Percentiles rank a stretch among this genome's conserved stretches.
These are phyloP conservation scores for Candida glucosophila DNA, from an alignment of 1,139 yeast species.

Conservation along the genomic window DNA sequence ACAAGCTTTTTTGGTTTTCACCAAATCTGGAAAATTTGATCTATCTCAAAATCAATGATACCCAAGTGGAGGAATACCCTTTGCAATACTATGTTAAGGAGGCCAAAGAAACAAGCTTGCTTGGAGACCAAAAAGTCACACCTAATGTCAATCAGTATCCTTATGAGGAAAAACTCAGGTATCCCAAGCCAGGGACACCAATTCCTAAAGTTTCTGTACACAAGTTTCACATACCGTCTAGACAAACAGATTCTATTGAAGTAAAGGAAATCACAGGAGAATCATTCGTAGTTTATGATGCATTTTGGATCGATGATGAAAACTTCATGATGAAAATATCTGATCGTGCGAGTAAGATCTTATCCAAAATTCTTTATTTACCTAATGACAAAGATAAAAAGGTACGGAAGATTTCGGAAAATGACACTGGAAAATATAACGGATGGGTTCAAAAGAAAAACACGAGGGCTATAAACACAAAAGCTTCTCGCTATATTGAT, in stretches of 20 bases:
- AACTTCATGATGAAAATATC: slow-evolving; percentile 56
- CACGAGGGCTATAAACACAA: slow-evolving; percentile 26
- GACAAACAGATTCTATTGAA: slow-evolving; percentile 11
- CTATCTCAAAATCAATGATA: slow-evolving; percentile 62
- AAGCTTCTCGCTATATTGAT: slow-evolving; percentile 62
- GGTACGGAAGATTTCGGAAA: slow-evolving; percentile 13
- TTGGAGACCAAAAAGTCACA: slow-evolving; percentile 10
- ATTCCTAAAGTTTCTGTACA: slow-evolving; percentile 55
- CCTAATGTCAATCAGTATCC: slow-evolving; percentile 49
- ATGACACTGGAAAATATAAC: slow-evolving; percentile 34
- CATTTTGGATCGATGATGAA: slow-evolving; percentile 54
- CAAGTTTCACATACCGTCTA: slow-evolving; percentile 29
- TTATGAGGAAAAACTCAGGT: slow-evolving; percentile 41
- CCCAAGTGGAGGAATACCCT: slow-evolving; percentile 55
- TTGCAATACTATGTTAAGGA: slow-evolving; percentile 53
- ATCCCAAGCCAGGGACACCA: slow-evolving; percentile 81
- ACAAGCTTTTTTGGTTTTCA: slow-evolving; percentile 82
- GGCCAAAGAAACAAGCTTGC: slow-evolving; percentile 19
- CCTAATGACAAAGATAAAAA: slow-evolving; percentile 22
- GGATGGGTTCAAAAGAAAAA: slow-evolving; percentile 47
- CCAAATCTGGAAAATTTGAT: slow-evolving; percentile 60
- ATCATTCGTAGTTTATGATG: slow-evolving; percentile 62
- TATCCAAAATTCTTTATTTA: slow-evolving; percentile 47
- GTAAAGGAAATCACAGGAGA: slow-evolving; percentile 25
- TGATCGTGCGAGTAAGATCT: slow-evolving; percentile 59